Conservation (phyloP, 2,329 filamentous ascomycete species). For the Chalaropsis thielavioides region DNA sequence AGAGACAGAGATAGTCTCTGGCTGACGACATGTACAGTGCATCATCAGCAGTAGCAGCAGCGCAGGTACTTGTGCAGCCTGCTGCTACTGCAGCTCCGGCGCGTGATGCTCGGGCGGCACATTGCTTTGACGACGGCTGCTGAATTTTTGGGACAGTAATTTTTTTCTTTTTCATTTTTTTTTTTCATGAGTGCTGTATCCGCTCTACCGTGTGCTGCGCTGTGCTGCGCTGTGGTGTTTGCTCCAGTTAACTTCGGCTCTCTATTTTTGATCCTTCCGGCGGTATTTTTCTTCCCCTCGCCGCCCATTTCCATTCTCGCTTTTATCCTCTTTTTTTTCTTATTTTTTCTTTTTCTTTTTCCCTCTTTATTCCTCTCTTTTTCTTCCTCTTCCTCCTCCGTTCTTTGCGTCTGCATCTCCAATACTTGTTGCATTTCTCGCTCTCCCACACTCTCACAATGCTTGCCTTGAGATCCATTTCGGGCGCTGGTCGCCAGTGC, state of each 20-base stretch:
- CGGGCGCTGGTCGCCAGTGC: conserved; percentile 63
- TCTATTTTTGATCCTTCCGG: conserved; percentile 1
- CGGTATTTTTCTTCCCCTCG: conserved; percentile 3
- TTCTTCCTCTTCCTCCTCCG: not conserved
- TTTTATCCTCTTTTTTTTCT: not conserved
- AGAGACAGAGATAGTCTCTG: too few relatives aligned
- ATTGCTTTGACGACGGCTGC: too few relatives aligned
- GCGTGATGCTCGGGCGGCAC: too few relatives aligned
- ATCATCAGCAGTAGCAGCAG: too few relatives aligned
- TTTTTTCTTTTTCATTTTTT: too few relatives aligned
- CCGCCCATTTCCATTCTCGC: not conserved
- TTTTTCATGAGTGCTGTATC: too few relatives aligned
- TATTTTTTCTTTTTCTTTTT: not conserved
- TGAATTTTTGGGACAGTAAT: too few relatives aligned
- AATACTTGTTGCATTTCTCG: not conserved
- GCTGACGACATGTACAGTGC: too few relatives aligned
- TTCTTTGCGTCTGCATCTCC: not conserved
- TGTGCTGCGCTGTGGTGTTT: not conserved
- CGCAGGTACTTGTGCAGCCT: too few relatives aligned
- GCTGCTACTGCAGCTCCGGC: too few relatives aligned
- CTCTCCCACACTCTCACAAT: conserved; percentile 40
- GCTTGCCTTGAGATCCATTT: conserved; percentile 68
- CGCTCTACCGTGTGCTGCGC: not conserved
- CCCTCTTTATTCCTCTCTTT: not conserved
- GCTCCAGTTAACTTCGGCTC: not conserved